Conservation (phyloP, 169 alveolate genomes). For the Perkinsus chesapeaki region DNA sequence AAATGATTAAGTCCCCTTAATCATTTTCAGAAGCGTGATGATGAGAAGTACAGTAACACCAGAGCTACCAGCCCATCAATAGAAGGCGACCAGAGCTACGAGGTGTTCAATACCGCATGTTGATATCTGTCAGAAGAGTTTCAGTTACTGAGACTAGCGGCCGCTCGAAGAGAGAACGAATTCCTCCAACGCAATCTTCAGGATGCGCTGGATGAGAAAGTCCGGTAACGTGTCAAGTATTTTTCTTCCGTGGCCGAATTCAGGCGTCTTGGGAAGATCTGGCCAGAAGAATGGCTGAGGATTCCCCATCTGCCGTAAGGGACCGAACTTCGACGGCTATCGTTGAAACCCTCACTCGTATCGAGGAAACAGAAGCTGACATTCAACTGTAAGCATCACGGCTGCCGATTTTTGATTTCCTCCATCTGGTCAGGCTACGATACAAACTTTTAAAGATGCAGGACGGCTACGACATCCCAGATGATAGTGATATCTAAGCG, state of each 20-base stretch:
- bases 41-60: too few species aligned
- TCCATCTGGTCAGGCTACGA: too few species aligned
- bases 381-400: background rate
- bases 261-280: background rate
- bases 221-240: background rate
- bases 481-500: too few species aligned
- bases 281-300: background rate
- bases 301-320: background rate
- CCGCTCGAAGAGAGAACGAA: background rate
- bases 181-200: background rate
- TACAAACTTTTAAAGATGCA: too few species aligned
- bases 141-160: background rate
- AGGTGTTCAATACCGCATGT: too few species aligned
- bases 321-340: background rate
- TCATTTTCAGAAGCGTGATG: too few species aligned
- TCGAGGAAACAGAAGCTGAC: background rate
- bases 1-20: too few species aligned
- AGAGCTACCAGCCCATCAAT: too few species aligned
- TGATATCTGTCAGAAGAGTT: too few species aligned
- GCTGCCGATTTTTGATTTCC: too few species aligned
- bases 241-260: background rate
- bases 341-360: background rate
- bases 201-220: background rate
- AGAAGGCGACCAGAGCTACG: too few species aligned
- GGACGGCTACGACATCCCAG: too few species aligned